A percentile compares a stretch with the other conserved stretches of the same genome.
These are phyloP conservation scores for Apostasia shenzhenica DNA, from an alignment of 106 monocot genomes.

Conservation along the genomic window DNA sequence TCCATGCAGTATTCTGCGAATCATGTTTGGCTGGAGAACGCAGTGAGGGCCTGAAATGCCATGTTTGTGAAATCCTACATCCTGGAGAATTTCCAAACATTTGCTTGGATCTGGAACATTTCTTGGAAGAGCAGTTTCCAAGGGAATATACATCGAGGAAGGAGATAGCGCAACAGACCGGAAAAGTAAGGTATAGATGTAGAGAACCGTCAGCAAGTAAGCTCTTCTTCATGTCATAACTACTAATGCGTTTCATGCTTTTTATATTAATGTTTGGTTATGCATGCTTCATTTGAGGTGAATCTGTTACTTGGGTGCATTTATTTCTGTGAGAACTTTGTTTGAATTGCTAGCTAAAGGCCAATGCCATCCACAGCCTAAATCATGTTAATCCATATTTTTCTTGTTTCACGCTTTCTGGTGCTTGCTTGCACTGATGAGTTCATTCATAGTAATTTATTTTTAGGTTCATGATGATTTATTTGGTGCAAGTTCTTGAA, in stretches of 20 bases:
- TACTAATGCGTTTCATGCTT: background rate
- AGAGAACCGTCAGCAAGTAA: conserved; percentile 41
- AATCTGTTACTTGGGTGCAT: background rate
- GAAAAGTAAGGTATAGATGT: conserved; percentile 8
- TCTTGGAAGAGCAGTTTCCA: conserved; percentile 49
- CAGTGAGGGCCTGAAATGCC: conserved; percentile 28
- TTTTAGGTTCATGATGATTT: too few relatives aligned
- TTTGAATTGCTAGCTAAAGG: too few relatives aligned
- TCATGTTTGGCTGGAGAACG: conserved; percentile 25
- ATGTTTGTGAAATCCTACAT: conserved; percentile 37
- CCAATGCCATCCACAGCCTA: too few relatives aligned
- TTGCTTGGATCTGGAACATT: conserved; percentile 58
- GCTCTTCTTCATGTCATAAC: conserved; percentile 5
- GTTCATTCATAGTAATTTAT: too few relatives aligned
- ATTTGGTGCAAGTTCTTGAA: too few relatives aligned
- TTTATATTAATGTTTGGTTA: background rate
- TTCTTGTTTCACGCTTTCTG: too few relatives aligned
- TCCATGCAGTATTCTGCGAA: conserved; percentile 42
- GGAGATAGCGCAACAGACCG: conserved; percentile 10
- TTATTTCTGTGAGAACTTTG: background rate
- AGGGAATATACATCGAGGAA: conserved; percentile 36
- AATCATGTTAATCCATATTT: too few relatives aligned
- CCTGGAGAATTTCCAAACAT: conserved; percentile 55
- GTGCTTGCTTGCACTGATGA: too few relatives aligned
- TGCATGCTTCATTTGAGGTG: background rate